Evolutionary conservation across 768 basidiomycete genomes (phyloP), one percentile per base, ranked within the genome.

Genomic region (Phaeotremella skinneri): DNA sequence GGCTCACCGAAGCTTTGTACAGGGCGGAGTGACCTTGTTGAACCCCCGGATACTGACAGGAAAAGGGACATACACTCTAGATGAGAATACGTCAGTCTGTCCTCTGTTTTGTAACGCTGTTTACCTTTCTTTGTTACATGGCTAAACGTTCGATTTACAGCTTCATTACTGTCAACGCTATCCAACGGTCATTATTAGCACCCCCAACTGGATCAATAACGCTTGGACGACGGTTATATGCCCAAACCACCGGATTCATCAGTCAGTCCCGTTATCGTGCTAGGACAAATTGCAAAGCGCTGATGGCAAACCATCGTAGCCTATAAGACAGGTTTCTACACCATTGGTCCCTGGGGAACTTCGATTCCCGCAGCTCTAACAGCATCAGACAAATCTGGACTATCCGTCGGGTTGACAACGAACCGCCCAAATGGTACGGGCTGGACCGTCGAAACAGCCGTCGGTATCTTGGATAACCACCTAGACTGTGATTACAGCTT

Each of bases 201-300:
- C 78, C 78, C 1, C 80, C 80, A 0, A 73, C 72, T 13, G 50
- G 78, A 42, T 67, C 64, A 13, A 14, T 79, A 6, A 70, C 69
- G 3, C 50, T 76, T 48, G 78, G 78, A 0, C 62, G 78, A 1
- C 66, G 73, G 11, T 53, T 80, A 29, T 76, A 69, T 59, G 63
- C 69, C 3, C 47, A 63, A 23, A 71, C 75, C 5, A 80, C 79
- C 2, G 74, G 70, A 30, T 78, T 76, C 57, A 67, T 77, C 32
- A 76, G 69, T 64, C 32, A 52, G 72, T 63, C 3, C 26, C 14
- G 20, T n/a, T 41, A 45, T 21, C 49, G 50, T 21, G 23, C n/a
- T 51, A 30, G 30, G 13, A 3, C 14, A 11, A 37, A 30, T 48
- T 14, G 34, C n/a, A 9, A 39, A 39, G 37, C 43, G 39, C 54